Conservation (phyloP, 352 stramenopile genomes). For the Nothophytophthora sp. region DNA sequence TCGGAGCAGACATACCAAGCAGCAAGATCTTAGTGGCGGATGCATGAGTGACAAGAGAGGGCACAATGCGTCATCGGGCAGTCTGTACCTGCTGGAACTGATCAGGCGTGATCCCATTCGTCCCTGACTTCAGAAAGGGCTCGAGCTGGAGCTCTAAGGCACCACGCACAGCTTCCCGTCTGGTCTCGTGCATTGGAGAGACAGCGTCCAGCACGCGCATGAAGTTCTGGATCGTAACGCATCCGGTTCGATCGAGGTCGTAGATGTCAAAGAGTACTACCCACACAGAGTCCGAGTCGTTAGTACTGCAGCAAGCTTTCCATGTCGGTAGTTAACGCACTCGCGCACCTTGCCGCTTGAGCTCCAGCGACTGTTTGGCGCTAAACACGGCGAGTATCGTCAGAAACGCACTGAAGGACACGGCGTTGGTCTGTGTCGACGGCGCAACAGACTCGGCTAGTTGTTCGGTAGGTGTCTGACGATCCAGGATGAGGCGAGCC, state of each 20-base stretch:
- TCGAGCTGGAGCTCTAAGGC: conserved; percentile 14
- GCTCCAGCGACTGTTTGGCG: conserved; percentile 30
- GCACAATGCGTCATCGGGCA: not conserved
- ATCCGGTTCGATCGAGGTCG: conserved; percentile 32
- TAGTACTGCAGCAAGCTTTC: too few relatives aligned
- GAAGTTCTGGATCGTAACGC: conserved; percentile 32
- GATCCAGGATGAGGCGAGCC: conserved; percentile 11
- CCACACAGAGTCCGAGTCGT: not conserved
- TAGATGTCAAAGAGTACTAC: conserved; percentile 49
- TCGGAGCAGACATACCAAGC: not conserved
- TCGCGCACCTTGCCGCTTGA: conserved; percentile 32
- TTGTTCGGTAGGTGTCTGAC: conserved; percentile 1
- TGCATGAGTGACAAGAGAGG: not conserved
- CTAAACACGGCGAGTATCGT: conserved; percentile 37
- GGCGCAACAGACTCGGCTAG: too few relatives aligned
- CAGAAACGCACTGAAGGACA: conserved; percentile 33
- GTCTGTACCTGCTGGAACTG: conserved; percentile 20
- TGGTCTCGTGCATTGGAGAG: not conserved
- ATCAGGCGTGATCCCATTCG: conserved; percentile 6
- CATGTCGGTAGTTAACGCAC: not conserved
- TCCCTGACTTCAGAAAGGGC: conserved; percentile 12
- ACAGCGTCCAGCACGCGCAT: conserved; percentile 21
- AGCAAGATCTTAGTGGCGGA: not conserved
- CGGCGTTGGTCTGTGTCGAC: not conserved
- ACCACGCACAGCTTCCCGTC: not conserved